Percentiles rank a stretch among this genome's conserved stretches.
These are phyloP conservation scores for Phtheirospermum japonicum DNA, from an alignment of 257 asterid species.

Conservation along the genomic window DNA sequence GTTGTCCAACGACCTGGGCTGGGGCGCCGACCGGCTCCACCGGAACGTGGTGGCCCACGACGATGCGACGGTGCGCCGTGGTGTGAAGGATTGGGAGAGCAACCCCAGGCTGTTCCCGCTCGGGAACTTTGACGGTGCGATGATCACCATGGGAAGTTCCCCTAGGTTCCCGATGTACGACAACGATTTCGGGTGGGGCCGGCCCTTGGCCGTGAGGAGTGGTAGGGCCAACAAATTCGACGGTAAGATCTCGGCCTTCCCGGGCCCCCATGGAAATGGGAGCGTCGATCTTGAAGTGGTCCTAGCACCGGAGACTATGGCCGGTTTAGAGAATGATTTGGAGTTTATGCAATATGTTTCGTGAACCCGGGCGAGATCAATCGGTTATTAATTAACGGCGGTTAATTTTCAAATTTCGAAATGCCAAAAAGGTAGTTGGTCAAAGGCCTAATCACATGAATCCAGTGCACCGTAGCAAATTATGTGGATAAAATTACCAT, in stretches of 20 bases:
- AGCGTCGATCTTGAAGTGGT: slow-evolving; percentile 95
- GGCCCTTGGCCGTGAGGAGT: slow-evolving; percentile 78
- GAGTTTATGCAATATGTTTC: slow-evolving; percentile 83
- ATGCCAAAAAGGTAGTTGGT: no score
- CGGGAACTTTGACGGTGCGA: slow-evolving; percentile 93
- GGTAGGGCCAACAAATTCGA: slow-evolving; percentile 92
- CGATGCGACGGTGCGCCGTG: slow-evolving; percentile 60
- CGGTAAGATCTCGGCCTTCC: slow-evolving; percentile 96
- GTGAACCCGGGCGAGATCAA: slow-evolving; percentile 11
- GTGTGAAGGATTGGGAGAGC: slow-evolving; percentile 80
- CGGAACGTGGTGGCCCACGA: slow-evolving; percentile 70
- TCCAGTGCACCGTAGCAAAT: no score
- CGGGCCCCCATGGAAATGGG: slow-evolving; percentile 76
- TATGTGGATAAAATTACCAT: no score
- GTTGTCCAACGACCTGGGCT: slow-evolving; percentile 47
- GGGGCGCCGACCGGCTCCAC: slow-evolving; percentile 70
- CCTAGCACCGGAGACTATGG: slow-evolving; percentile 76
- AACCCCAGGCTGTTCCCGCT: slow-evolving; percentile 81
- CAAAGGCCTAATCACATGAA: no score
- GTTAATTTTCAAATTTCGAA: no score
- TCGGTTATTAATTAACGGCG: no score
- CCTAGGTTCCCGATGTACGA: slow-evolving; percentile 98
- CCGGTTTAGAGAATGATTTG: slow-evolving; percentile 54
- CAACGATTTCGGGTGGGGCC: slow-evolving; percentile 96
- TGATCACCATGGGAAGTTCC: slow-evolving; percentile 97